Percentiles rank a stretch among this genome's conserved stretches.
phyloP scores from a whole-genome alignment of 768 basidiomycete species.

The Leccinellum luteum region DNA sequence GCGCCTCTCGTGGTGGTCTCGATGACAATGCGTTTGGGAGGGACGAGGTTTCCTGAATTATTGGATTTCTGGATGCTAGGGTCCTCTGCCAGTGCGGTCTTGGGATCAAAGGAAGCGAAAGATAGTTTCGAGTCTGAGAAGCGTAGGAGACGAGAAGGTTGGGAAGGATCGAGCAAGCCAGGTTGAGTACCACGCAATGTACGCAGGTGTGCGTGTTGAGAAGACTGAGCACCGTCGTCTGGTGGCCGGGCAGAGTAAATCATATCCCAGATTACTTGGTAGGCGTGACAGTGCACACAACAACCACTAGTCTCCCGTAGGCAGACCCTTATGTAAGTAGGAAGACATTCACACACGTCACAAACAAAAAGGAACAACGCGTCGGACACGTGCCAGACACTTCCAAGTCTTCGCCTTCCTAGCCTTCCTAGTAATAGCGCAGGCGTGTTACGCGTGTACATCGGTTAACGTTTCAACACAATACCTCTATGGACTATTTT shows the following conservation, averaged over 20 bases:
- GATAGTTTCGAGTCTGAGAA: slow-evolving; percentile 54
- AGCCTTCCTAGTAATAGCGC: too few relatives aligned
- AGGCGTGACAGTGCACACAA: background rate
- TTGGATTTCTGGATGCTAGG: slow-evolving; percentile 41
- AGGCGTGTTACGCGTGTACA: too few relatives aligned
- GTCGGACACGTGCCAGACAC: slow-evolving; percentile 14
- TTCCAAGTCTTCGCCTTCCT: background rate
- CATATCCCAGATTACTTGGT: slow-evolving; percentile 8
- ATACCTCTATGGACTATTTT: background rate
- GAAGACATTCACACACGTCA: too few relatives aligned
- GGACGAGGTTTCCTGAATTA: slow-evolving; percentile 44
- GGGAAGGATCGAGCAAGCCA: slow-evolving; percentile 65
- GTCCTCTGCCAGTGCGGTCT: slow-evolving; percentile 49
- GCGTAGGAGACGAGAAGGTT: slow-evolving; percentile 61
- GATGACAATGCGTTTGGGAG: slow-evolving; percentile 71
- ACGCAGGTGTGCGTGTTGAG: slow-evolving; percentile 13
- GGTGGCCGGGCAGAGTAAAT: background rate
- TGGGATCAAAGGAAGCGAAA: slow-evolving; percentile 75
- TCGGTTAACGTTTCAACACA: too few relatives aligned
- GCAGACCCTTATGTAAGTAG: too few relatives aligned
- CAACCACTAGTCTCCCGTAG: too few relatives aligned
- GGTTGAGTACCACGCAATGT: slow-evolving; percentile 45
- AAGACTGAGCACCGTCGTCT: slow-evolving; percentile 4
- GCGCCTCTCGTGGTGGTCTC: slow-evolving; percentile 59
- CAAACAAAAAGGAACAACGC: slow-evolving; percentile 8